Conservation (phyloP, 2,329 filamentous ascomycete genomes). For the Claviceps purpurea region DNA sequence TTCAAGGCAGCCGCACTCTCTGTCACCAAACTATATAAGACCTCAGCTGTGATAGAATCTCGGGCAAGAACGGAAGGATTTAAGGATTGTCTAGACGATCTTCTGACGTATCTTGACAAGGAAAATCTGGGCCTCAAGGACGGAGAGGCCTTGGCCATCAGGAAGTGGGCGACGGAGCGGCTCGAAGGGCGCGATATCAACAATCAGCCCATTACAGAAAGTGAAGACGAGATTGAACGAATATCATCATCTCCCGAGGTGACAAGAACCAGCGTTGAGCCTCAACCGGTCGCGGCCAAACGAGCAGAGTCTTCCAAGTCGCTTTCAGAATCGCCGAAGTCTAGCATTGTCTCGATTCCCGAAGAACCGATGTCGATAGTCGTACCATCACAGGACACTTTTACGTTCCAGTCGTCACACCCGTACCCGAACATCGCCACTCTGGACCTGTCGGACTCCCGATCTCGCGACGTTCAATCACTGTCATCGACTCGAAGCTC, state of each 20-base stretch:
- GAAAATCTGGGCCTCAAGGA: conserved; percentile 66
- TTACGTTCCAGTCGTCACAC: conserved; percentile 56
- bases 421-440: conserved; percentile 48
- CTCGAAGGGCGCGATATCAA: conserved; percentile 48
- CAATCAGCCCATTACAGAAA: conserved; percentile 42
- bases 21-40: conserved; percentile 94
- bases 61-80: conserved; percentile 72
- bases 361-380: conserved; percentile 26
- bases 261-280: conserved; percentile 31
- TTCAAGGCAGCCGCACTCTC: conserved; percentile 89
- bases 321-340: conserved; percentile 12
- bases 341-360: conserved; percentile 11
- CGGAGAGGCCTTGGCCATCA: conserved; percentile 56
- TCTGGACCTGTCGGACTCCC: conserved; percentile 42
- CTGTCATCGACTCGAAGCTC: conserved; percentile 14
- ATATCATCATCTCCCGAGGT: conserved; percentile 44
- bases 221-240: conserved; percentile 57
- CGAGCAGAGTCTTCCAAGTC: conserved; percentile 13
- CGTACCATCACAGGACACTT: conserved; percentile 45
- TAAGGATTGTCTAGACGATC: conserved; percentile 84
- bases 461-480: conserved; percentile 24
- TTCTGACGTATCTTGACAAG: conserved; percentile 73
- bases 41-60: conserved; percentile 63
- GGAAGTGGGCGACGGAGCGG: conserved; percentile 55
- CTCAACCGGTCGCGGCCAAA: conserved; percentile 18